Conservation (phyloP, 495 filamentous ascomycete genomes). For the Trichoderma reesei region DNA sequence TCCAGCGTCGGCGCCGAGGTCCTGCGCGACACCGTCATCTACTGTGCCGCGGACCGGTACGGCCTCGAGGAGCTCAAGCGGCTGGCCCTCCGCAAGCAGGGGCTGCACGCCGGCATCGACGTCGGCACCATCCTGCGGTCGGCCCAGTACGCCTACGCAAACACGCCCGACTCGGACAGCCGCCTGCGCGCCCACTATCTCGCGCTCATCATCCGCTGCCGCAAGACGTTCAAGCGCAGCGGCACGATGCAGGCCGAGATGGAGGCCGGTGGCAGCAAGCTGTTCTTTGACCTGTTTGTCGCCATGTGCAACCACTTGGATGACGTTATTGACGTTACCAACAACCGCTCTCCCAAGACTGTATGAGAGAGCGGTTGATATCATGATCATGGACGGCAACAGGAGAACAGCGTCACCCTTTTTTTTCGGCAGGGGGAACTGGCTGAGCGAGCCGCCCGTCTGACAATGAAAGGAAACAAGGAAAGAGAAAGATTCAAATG, state of each 20-base stretch:
- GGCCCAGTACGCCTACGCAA: conserved; percentile 86
- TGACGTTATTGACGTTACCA: conserved; percentile 63
- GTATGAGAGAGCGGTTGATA: conserved; percentile 27
- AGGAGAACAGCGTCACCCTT: background rate
- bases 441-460: background rate
- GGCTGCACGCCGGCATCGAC: conserved; percentile 74
- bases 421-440: conserved; percentile 12
- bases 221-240: conserved; percentile 90
- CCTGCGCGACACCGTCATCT: conserved; percentile 82
- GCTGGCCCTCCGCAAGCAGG: conserved; percentile 85
- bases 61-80: conserved; percentile 78
- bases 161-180: conserved; percentile 85
- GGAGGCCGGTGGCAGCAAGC: conserved; percentile 64
- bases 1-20: conserved; percentile 57
- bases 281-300: conserved; percentile 97
- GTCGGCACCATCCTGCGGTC: conserved; percentile 79
- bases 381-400: no score
- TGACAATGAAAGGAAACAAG: background rate
- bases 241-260: conserved; percentile 97
- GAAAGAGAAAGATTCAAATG: background rate
- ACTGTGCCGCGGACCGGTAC: conserved; percentile 82
- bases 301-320: conserved; percentile 96
- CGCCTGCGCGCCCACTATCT: conserved; percentile 88
- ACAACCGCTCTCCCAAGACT: conserved; percentile 40
- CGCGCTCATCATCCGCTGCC: conserved; percentile 85